Conservation (phyloP, 257 asterid genomes). For the Gynochthodes officinalis region DNA sequence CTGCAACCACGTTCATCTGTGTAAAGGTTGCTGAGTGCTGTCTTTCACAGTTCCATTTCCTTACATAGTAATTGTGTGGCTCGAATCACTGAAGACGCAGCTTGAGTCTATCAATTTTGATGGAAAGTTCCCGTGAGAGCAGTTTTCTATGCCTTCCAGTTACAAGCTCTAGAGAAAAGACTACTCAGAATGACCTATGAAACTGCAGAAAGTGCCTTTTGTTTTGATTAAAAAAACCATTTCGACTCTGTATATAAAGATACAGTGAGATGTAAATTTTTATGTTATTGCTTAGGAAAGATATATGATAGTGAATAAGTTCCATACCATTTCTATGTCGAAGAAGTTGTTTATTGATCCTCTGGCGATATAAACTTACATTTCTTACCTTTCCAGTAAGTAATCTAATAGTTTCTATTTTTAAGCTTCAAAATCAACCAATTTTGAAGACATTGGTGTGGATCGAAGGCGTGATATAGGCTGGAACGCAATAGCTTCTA, state of each 20-base stretch:
- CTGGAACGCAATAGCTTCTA: too few relatives aligned
- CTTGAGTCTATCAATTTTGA: not conserved
- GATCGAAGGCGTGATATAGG: too few relatives aligned
- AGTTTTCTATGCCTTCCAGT: not conserved
- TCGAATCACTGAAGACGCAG: not conserved
- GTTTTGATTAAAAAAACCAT: not conserved
- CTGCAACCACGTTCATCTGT: slow-evolving; percentile 45
- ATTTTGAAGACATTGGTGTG: too few relatives aligned
- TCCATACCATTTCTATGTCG: not conserved
- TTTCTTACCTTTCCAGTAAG: too few relatives aligned
- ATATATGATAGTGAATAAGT: not conserved
- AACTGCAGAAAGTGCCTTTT: not conserved
- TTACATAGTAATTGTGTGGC: not conserved
- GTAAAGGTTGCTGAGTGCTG: slow-evolving; percentile 12
- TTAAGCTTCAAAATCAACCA: too few relatives aligned
- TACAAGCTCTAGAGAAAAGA: not conserved
- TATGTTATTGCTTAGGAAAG: not conserved
- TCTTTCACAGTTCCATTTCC: not conserved
- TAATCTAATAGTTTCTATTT: too few relatives aligned
- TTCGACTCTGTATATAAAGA: not conserved
- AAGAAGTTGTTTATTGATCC: not conserved
- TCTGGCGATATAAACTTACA: not conserved
- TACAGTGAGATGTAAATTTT: not conserved
- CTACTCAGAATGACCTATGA: not conserved
- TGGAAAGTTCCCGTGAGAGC: not conserved